These are phyloP conservation scores for Paxillus rubicundulus DNA, from an alignment of 768 basidiomycete genomes.

Conservation along the genomic window DNA sequence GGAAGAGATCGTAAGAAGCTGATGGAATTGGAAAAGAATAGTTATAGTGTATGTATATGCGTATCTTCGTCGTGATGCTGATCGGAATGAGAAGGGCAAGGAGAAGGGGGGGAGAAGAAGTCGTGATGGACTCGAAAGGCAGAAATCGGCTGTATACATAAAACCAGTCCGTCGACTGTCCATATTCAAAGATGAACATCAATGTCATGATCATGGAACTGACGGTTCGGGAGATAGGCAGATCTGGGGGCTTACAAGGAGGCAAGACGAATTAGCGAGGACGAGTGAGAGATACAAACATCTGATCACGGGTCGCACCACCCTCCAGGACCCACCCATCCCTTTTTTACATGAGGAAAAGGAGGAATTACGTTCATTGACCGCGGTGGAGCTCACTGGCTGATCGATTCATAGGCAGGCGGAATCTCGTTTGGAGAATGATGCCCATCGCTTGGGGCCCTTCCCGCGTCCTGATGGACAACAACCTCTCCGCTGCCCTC, in stretches of 20 bases:
- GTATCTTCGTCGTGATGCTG: no score
- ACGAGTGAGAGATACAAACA: not conserved
- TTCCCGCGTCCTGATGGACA: conserved; percentile 27
- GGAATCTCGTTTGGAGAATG: conserved; percentile 25
- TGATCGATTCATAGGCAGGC: conserved; percentile 29
- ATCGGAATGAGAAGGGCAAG: no score
- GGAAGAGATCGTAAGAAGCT: no score
- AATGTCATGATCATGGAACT: not conserved
- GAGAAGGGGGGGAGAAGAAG: not conserved
- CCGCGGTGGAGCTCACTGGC: not conserved
- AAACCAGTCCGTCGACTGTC: not conserved
- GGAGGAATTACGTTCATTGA: no score
- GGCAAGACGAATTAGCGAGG: not conserved
- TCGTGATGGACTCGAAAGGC: not conserved
- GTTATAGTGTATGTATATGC: no score
- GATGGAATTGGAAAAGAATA: no score
- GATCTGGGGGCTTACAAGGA: not conserved
- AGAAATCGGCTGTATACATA: not conserved
- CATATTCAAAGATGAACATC: not conserved
- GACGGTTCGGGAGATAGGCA: not conserved
- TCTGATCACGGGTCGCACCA: not conserved
- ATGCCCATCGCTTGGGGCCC: conserved; percentile 20
- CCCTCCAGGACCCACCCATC: not conserved
- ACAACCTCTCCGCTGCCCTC: conserved; percentile 24
- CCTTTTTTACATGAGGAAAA: not conserved